These are phyloP conservation scores for Lyophyllum decastes DNA, from an alignment of 768 basidiomycete genomes.

Conservation along the genomic window DNA sequence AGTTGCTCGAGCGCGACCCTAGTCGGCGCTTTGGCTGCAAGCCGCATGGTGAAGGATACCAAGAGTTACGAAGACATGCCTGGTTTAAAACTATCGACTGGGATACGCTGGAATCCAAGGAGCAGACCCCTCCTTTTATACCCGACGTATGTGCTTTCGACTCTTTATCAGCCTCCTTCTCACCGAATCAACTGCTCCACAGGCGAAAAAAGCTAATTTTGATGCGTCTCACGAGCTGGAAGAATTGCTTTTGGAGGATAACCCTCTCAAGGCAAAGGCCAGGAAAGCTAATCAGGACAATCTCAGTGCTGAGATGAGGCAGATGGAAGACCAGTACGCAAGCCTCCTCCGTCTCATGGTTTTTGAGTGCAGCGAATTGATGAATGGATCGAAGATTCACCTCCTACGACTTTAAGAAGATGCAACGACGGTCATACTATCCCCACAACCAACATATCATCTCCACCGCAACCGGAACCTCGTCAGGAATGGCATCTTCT, in stretches of 20 bases:
- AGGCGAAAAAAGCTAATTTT: conserved; percentile 99
- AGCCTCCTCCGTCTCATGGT: conserved; percentile 9
- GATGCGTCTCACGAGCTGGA: conserved; percentile 98
- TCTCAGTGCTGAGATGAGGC: conserved; percentile 88
- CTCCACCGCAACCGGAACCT: conserved; percentile 75
- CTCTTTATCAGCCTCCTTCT: background rate
- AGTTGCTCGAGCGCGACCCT: conserved; percentile 90
- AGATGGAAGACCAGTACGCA: conserved; percentile 96
- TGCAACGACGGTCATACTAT: conserved; percentile 90
- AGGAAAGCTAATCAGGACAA: conserved; percentile 90
- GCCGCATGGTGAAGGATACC: conserved; percentile 74
- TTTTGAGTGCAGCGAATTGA: conserved; percentile 1
- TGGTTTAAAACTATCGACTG: conserved; percentile 94
- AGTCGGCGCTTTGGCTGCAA: conserved; percentile 81
- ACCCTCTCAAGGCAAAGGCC: conserved; percentile 92
- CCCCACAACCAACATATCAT: conserved; percentile 77
- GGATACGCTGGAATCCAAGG: conserved; percentile 79
- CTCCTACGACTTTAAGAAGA: conserved; percentile 90
- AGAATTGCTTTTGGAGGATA: conserved; percentile 93
- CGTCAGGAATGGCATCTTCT: conserved; percentile 68
- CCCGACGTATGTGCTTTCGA: conserved; percentile 67
- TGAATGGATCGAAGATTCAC: conserved; percentile 61
- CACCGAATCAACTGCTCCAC: conserved; percentile 3
- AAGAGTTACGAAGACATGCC: conserved; percentile 74
- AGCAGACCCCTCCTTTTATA: conserved; percentile 77